Base-by-base conservation (phyloP, 495 filamentous ascomycete genomes). In the Aspergillus coremiiformis region DNA sequence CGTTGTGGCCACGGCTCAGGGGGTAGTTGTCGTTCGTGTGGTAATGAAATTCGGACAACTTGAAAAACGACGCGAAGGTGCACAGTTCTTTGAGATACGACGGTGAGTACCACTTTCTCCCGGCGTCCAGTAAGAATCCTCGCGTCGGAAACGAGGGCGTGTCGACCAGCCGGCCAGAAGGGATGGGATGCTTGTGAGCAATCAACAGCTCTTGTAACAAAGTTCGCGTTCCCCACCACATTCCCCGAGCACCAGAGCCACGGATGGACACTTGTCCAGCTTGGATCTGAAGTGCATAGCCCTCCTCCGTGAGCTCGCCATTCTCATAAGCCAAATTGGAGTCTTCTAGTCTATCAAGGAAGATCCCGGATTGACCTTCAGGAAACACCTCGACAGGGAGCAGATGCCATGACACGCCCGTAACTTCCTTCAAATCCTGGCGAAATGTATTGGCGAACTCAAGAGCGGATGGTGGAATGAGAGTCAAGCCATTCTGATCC, bases 21-120 rank as follows among this genome's bases (percentile, higher is more conserved):
- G 78, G 78, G 50, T 78, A 78, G 56, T 81, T 80, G 64, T 81
- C 78, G 59, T 68, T 78, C 14, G 72, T 68, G 55, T 81, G 78
- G 54, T 78, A 80, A 46, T 80, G 78, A 39, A 81, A 81, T 49
- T 80, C 78, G 44, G 69, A 76, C 58, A 80, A 67, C 53, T 80
- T 80, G 64, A 80, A 81, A 59, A 78, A 79, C 1, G 65, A 74
- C 3, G 76, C 75, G 51, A 79, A 81, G 14, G 73, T 77, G 62
- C 78, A 81, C 14, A 81, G 66, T 7, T 80, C 78, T 26, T 78
- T 80, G 45, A 81, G 61, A 48, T 76, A 80, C 2, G 63, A 58
- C 14, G 70, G 61, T 1, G 73, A 62, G 55, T 81, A 81, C 77
- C 78, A 81, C 52, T 81, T 80, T 12, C 78, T 68, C 11, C 78